Conservation (phyloP, 495 filamentous ascomycete genomes). For the Xylaria telfairii region DNA sequence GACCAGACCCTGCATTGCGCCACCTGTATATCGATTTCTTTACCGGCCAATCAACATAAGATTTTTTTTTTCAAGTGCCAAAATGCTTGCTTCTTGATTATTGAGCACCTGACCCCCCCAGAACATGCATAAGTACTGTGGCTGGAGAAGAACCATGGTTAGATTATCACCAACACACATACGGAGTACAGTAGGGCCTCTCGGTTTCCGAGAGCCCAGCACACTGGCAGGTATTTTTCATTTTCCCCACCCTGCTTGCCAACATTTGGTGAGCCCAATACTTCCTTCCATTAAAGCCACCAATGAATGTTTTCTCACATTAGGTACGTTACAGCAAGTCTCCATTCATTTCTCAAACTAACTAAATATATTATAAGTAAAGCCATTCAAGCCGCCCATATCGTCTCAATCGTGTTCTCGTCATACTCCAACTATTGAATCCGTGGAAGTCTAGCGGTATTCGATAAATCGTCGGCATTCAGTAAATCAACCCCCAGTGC, state of each 20-base stretch:
- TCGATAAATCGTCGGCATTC: conserved; percentile 72
- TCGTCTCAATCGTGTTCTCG: neutral
- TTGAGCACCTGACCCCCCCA: neutral
- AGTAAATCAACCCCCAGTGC: conserved; percentile 69
- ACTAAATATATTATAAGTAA: neutral
- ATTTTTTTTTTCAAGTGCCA: neutral
- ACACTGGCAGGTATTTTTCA: too few relatives aligned
- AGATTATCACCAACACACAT: too few relatives aligned
- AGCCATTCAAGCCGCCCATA: neutral
- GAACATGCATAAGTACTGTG: neutral
- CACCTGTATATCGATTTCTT: too few relatives aligned
- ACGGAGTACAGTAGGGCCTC: too few relatives aligned
- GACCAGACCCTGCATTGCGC: neutral
- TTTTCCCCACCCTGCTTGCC: too few relatives aligned
- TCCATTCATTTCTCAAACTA: neutral
- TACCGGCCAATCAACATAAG: neutral
- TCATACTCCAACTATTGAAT: conserved; percentile 15
- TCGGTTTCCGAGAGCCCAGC: too few relatives aligned
- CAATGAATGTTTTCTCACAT: neutral
- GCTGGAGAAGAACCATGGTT: neutral
- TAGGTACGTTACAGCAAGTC: neutral
- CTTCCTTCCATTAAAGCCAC: too few relatives aligned
- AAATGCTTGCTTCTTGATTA: conserved; percentile 8
- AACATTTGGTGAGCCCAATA: too few relatives aligned
- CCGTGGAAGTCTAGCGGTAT: conserved; percentile 37